Percentiles rank a stretch among this genome's conserved stretches.
phyloP scores from a whole-genome alignment of 805 yeast genomes.

The Kazachstania taianensis region DNA sequence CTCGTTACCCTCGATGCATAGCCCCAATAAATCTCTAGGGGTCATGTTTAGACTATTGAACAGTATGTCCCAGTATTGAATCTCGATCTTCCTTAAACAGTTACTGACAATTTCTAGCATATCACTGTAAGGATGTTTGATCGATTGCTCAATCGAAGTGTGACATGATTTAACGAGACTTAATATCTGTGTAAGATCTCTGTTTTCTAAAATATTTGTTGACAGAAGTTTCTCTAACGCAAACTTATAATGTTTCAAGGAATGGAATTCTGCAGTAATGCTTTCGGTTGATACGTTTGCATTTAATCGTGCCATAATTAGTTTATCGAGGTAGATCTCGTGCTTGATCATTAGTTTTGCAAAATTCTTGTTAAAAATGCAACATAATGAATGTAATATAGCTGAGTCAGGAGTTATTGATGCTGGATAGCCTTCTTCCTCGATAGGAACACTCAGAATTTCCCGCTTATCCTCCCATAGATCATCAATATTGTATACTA shows the following conservation, averaged over 20 bases:
- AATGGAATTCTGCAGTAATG: slow-evolving; percentile 17
- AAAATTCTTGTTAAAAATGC: slow-evolving; percentile 13
- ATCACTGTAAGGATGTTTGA: slow-evolving; percentile 8
- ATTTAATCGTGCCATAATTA: slow-evolving; percentile 14
- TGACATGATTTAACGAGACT: slow-evolving; percentile 17
- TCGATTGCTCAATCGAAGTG: slow-evolving; percentile 5
- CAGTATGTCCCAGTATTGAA: slow-evolving; percentile 24
- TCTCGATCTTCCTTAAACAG: slow-evolving; percentile 28
- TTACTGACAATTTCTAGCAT: slow-evolving; percentile 27
- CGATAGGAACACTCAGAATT: slow-evolving; percentile 12
- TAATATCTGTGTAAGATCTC: slow-evolving; percentile 18
- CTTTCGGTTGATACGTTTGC: slow-evolving; percentile 8
- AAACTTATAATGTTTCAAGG: slow-evolving; percentile 25
- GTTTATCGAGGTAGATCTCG: slow-evolving; percentile 25
- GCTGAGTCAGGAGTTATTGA: slow-evolving; percentile 24
- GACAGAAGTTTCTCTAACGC: slow-evolving; percentile 28
- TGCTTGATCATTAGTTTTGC: slow-evolving; percentile 17
- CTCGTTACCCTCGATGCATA: slow-evolving; percentile 25
- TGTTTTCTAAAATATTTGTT: slow-evolving; percentile 15
- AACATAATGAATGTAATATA: slow-evolving; percentile 20
- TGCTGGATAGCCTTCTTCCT: slow-evolving; percentile 24
- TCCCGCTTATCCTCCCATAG: slow-evolving; percentile 17
- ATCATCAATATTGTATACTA: slow-evolving; percentile 14
- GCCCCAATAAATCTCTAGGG: slow-evolving; percentile 23
- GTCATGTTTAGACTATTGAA: slow-evolving; percentile 21